Base-by-base conservation (phyloP, 1,284 basidiomycete genomes). In the Trichosporon asahii region DNA sequence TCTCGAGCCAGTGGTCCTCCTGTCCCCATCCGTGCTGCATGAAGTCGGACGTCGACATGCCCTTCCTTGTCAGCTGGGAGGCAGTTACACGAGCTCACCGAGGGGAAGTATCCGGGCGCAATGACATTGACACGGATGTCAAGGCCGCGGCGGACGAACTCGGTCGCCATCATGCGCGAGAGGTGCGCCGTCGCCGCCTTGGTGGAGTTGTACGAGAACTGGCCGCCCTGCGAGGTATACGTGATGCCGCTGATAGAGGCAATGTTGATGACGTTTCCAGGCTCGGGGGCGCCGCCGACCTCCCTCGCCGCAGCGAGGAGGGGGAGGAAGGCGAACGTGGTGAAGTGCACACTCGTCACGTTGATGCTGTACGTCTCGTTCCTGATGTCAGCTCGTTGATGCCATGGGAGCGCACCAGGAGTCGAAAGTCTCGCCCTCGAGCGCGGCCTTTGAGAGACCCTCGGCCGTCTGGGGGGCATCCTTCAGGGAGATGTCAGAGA, bases 271-370 rank as follows among this genome's bases (percentile, higher is more conserved):
- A 84, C 75, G 69, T 81, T 82, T 55, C 82, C 82, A 8, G 77
- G 74, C 69, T 81, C 81, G 15, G 75, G 55, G 55, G 33, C 76
- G 12, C 69, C 70, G 35, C 77, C 78, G n/a, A 79, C 70, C 0
- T 75, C 72, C 73, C 79, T 81, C 53, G 81, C 82, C 5, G 77
- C 78, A 15, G 74, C 73, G 4, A 84, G 77, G 18, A 83, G 74
- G 4, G 82, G 82, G 18, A 84, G 75, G 79, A 84, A 81, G 18
- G 82, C 82, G 61, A 80, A 81, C 3, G 81, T 73, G 14, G 78
- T 79, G 72, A 83, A 84, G 73, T 80, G 77, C 75, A 80, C 80
- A 15, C 79, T 80, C 1, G 79, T 76, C 44, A 76, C 76, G 76
- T 83, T 82, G 75, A 81, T 83, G 23, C 70, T 66, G 74, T 79